Evolutionary conservation across 2,329 filamentous ascomycete species (phyloP).

Genomic region (Paracamarosporium sp.): DNA sequence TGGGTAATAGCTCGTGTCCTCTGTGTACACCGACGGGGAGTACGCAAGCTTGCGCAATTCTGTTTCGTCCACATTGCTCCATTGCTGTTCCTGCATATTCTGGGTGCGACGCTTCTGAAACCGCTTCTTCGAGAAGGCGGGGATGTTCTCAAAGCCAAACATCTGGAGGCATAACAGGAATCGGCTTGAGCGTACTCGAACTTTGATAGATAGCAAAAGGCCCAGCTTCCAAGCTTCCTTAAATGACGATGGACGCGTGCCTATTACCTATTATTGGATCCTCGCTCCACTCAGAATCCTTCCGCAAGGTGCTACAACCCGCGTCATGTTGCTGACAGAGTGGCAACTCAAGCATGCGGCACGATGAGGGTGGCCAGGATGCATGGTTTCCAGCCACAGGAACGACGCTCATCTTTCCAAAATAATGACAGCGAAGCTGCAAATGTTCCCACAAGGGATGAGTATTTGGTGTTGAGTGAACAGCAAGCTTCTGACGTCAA

Average conservation of each 20-base stretch:
- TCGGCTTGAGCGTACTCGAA: neutral
- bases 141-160: neutral
- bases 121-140: neutral
- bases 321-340: too few relatives aligned
- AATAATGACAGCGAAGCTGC: too few relatives aligned
- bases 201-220: neutral
- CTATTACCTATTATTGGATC: neutral
- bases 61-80: neutral
- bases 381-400: too few relatives aligned
- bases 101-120: neutral
- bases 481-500: too few relatives aligned
- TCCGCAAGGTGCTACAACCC: too few relatives aligned
- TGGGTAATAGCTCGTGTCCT: neutral
- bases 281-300: too few relatives aligned
- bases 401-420: too few relatives aligned
- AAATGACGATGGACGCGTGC: neutral
- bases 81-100: constrained; percentile 2
- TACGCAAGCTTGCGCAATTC: constrained; percentile 3
- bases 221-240: neutral
- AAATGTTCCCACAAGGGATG: neutral
- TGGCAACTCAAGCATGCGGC: too few relatives aligned
- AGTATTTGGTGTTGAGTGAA: too few relatives aligned
- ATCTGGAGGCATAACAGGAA: neutral
- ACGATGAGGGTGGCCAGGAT: too few relatives aligned
- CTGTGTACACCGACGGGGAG: neutral